These are phyloP conservation scores for Penicillium digitatum DNA, from an alignment of 2,329 filamentous ascomycete species.

Conservation along the genomic window DNA sequence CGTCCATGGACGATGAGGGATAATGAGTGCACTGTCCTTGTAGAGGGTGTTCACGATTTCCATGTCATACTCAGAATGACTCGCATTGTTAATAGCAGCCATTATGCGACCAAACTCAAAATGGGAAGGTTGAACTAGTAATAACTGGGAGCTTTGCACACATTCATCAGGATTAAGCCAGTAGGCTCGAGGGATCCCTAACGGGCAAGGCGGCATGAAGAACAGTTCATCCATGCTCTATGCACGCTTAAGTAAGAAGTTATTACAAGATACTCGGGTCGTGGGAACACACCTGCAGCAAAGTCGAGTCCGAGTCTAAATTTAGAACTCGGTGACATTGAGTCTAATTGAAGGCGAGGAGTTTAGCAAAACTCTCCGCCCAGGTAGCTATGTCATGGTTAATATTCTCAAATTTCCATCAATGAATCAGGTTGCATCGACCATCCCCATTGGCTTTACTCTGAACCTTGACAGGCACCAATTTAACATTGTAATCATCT, in stretches of 20 bases:
- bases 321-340: conserved; percentile 55
- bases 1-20: not conserved
- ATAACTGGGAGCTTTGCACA: not conserved
- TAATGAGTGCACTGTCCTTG: not conserved
- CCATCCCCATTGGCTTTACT: not conserved
- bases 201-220: not conserved
- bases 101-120: not conserved
- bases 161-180: not conserved
- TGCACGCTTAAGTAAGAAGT: not conserved
- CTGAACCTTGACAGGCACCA: conserved; percentile 40
- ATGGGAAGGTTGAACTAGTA: not conserved
- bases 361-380: conserved; percentile 61
- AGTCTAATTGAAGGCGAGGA: conserved; percentile 62
- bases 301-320: conserved; percentile 59
- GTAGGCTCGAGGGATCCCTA: not conserved
- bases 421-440: not conserved
- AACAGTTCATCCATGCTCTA: not conserved
- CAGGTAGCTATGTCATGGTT: conserved; percentile 44
- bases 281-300: conserved; percentile 40
- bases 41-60: not conserved
- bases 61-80: not conserved
- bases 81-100: not conserved
- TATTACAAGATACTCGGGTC: no score
- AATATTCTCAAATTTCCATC: conserved; percentile 11
- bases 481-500: conserved; percentile 46